Percentiles rank a stretch among this genome's conserved stretches.
Conservation (phyloP, 208 protist species). For the Tritrichomonas musculus region DNA sequence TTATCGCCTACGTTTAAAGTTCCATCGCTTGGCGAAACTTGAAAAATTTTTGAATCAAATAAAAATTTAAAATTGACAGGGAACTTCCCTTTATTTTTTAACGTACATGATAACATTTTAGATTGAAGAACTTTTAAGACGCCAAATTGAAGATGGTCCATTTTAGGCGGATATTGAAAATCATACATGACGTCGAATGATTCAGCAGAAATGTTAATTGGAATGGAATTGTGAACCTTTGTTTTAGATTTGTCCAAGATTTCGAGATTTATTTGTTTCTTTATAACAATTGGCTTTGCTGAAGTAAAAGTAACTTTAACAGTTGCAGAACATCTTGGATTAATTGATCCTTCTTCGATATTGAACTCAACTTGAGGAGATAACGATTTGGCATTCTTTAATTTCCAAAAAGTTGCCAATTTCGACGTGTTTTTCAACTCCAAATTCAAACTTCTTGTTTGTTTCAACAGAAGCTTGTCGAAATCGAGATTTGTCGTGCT, state of each 20-base stretch:
- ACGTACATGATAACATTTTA: background rate
- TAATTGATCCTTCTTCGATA: background rate
- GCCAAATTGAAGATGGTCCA: slow-evolving; percentile 6
- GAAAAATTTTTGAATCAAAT: background rate
- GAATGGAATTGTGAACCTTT: background rate
- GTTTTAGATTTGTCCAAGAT: background rate
- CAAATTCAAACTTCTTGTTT: background rate
- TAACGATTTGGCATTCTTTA: background rate
- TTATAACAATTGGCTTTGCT: background rate
- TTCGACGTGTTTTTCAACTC: background rate
- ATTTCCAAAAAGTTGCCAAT: background rate
- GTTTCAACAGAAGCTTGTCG: background rate
- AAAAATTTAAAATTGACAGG: background rate
- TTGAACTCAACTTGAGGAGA: background rate
- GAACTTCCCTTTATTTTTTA: slow-evolving; percentile 26
- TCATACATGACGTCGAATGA: background rate
- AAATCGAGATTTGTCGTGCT: background rate
- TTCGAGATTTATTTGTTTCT: background rate
- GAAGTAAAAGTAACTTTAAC: background rate
- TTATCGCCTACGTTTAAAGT: background rate
- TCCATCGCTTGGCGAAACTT: background rate
- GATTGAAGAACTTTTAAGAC: background rate
- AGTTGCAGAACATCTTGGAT: background rate
- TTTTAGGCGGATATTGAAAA: background rate
- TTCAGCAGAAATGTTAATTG: background rate